A percentile compares a stretch with the other conserved stretches of the same genome.
phyloP scores from a whole-genome alignment of 306 rosid species.

The Leucaena leucocephala region DNA sequence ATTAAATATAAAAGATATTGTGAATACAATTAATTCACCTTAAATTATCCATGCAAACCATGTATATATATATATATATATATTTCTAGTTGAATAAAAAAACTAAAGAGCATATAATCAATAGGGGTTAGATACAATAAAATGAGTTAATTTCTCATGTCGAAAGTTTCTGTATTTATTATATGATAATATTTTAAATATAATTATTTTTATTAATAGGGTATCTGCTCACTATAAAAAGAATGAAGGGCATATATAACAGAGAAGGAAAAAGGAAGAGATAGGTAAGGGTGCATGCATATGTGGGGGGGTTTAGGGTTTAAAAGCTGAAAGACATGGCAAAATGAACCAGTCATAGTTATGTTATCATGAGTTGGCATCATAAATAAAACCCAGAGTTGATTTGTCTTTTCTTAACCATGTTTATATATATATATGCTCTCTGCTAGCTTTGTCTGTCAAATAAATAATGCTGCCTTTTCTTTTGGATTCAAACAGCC shows the following conservation, averaged over 20 bases:
- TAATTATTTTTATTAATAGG: too few species aligned
- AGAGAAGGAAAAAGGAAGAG: neutral
- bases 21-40: too few species aligned
- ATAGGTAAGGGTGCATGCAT: neutral
- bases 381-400: neutral
- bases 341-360: neutral
- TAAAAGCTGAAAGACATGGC: neutral
- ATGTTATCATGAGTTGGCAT: neutral
- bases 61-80: too few species aligned
- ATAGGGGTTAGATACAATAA: too few species aligned
- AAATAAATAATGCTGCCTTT: neutral
- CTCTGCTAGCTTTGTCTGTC: neutral
- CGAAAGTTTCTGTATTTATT: too few species aligned
- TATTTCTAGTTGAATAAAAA: too few species aligned
- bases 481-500: neutral
- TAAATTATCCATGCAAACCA: too few species aligned
- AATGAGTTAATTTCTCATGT: too few species aligned
- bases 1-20: too few species aligned
- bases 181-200: too few species aligned
- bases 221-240: too few species aligned
- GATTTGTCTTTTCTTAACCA: neutral
- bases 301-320: neutral
- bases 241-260: neutral
- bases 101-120: too few species aligned
- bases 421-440: neutral